phyloP scores from a whole-genome alignment of 2,329 filamentous ascomycete genomes.

The Magnaporthiopsis incrustans region DNA sequence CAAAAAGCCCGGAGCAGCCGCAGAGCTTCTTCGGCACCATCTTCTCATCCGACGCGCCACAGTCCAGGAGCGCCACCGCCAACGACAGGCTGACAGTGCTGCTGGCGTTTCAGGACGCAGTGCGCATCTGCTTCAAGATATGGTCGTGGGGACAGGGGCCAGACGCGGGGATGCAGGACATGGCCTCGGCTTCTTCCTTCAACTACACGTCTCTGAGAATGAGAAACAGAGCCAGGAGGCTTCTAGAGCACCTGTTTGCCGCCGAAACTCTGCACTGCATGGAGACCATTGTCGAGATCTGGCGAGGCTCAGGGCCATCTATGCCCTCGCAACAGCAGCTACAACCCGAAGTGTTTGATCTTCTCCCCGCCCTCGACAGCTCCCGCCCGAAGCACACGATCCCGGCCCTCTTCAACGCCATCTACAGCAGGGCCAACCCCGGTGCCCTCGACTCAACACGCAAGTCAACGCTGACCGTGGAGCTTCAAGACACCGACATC shows the following conservation, averaged over 20 bases:
- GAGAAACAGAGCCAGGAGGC: conserved; percentile 77
- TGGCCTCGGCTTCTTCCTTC: conserved; percentile 69
- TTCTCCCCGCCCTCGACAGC: conserved; percentile 85
- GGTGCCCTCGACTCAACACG: conserved; percentile 66
- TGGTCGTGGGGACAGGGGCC: conserved; percentile 80
- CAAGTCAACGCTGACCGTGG: conserved; percentile 82
- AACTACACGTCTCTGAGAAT: conserved; percentile 84
- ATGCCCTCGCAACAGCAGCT: conserved; percentile 20
- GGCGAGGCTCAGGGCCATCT: conserved; percentile 50
- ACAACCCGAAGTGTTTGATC: conserved; percentile 64
- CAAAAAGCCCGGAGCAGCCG: conserved; percentile 73
- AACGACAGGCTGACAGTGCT: conserved; percentile 91
- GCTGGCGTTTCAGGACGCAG: conserved; percentile 93
- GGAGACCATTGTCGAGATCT: conserved; percentile 82
- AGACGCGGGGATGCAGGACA: conserved; percentile 52
- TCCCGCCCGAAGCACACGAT: conserved; percentile 87
- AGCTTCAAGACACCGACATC: conserved; percentile 73
- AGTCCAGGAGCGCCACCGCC: conserved; percentile 74
- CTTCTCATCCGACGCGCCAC: conserved; percentile 69
- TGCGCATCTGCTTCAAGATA: conserved; percentile 84
- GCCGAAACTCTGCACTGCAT: conserved; percentile 90
- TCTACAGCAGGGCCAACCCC: conserved; percentile 91
- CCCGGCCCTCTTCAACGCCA: conserved; percentile 88
- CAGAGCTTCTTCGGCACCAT: conserved; percentile 92
- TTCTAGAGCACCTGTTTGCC: conserved; percentile 87